These are phyloP conservation scores for Vigna hirtella DNA, from an alignment of 306 rosid genomes.

Conservation along the genomic window DNA sequence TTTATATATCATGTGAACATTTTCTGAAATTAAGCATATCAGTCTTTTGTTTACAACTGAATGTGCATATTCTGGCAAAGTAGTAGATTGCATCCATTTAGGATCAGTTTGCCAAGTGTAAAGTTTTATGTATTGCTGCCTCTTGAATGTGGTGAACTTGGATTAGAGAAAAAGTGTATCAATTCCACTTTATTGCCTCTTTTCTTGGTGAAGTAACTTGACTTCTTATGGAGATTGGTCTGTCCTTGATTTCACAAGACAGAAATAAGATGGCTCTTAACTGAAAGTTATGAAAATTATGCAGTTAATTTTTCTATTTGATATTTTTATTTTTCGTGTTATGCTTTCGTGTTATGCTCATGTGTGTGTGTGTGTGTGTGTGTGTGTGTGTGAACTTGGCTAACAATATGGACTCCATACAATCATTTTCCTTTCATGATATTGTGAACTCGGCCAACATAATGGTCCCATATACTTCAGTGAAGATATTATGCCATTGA, in stretches of 20 bases:
- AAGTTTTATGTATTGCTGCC: not conserved
- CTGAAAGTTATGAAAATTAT: slow-evolving; percentile 4
- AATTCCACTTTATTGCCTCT: not conserved
- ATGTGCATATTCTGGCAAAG: not conserved
- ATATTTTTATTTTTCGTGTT: not conserved
- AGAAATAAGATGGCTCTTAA: slow-evolving; percentile 6
- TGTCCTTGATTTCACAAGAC: not conserved
- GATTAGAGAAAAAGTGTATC: slow-evolving; percentile 4
- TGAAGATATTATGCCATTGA: slow-evolving; percentile 32
- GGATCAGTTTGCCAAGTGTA: not conserved
- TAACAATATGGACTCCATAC: not conserved
- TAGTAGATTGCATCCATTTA: not conserved
- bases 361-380: too few species aligned
- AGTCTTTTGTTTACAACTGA: not conserved
- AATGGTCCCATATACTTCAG: slow-evolving; percentile 1
- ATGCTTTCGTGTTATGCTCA: too few species aligned
- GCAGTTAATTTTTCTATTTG: not conserved
- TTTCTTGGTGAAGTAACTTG: slow-evolving; percentile 4
- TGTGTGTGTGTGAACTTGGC: not conserved
- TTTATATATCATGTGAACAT: slow-evolving; percentile 7
- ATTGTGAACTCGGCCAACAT: not conserved
- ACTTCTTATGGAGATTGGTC: not conserved
- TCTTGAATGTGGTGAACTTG: slow-evolving; percentile 11
- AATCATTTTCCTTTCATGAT: slow-evolving; percentile 1
- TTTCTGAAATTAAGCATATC: not conserved